These are phyloP conservation scores for Astrephomene gubernaculifera DNA, from an alignment of 139 green algal genomes.

Conservation along the genomic window DNA sequence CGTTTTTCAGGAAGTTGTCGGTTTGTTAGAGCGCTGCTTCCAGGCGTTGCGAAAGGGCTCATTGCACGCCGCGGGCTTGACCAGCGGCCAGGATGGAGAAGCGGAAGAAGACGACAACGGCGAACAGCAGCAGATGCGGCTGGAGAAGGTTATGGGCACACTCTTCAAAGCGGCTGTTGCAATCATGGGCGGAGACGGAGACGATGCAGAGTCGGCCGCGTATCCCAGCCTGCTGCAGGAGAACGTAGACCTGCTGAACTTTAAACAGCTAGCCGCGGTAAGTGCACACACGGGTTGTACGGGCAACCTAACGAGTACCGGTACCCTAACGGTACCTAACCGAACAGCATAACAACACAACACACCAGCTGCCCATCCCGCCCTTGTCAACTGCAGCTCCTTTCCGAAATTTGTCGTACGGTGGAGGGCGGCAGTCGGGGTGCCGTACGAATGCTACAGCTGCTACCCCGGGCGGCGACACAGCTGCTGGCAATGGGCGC, in stretches of 20 bases:
- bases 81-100: too few species aligned
- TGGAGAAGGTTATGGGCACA: background rate
- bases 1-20: background rate
- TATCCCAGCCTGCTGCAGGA: constrained; percentile 24
- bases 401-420: background rate
- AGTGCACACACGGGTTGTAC: too few species aligned
- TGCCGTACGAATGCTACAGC: constrained; percentile 6
- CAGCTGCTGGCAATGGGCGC: background rate
- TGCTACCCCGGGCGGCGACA: constrained; percentile 12
- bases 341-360: too few species aligned
- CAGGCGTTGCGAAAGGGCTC: background rate
- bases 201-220: background rate
- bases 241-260: constrained; percentile 10
- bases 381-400: constrained; percentile 2
- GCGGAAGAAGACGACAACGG: background rate
- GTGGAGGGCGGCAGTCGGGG: background rate
- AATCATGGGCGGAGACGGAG: background rate
- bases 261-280: constrained; percentile 1
- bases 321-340: too few species aligned
- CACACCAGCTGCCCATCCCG: too few species aligned
- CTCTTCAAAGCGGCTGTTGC: background rate
- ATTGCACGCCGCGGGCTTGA: background rate
- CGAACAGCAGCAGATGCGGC: background rate
- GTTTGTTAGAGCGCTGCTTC: constrained; percentile 6
- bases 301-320: too few species aligned